phyloP scores from a whole-genome alignment of 306 rosid species.

The Corylus heterophylla region DNA sequence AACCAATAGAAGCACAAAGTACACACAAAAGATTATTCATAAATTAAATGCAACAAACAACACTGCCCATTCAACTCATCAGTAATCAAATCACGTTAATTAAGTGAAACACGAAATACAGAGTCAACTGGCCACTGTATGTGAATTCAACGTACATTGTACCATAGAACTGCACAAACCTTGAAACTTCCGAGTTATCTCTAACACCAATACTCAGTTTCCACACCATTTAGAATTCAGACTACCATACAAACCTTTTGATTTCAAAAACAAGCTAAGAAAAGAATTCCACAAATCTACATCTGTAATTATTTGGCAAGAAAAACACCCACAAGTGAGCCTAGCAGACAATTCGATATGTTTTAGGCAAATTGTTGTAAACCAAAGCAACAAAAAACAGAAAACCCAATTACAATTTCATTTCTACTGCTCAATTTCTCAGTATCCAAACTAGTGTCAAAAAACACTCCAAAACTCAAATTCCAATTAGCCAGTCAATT shows the following conservation, averaged over 20 bases:
- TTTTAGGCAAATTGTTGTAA: constrained; percentile 12
- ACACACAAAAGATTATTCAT: background rate
- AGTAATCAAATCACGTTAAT: background rate
- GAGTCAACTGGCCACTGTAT: background rate
- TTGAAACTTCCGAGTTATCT: background rate
- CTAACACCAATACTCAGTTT: background rate
- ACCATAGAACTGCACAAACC: constrained; percentile 10
- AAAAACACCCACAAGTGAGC: constrained; percentile 1
- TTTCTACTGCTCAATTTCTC: constrained; percentile 21
- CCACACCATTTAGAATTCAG: background rate
- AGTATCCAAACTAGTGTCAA: constrained; percentile 13
- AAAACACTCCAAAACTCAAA: constrained; percentile 25
- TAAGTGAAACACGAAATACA: background rate
- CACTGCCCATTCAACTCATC: background rate
- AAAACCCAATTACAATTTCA: constrained; percentile 13
- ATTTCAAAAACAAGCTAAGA: constrained; percentile 3
- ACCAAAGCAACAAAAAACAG: constrained; percentile 25
- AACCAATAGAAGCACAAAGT: background rate
- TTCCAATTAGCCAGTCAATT: constrained; percentile 26
- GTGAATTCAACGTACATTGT: background rate
- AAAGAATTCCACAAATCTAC: constrained; percentile 3
- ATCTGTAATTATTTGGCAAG: background rate
- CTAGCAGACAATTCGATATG: constrained; percentile 19
- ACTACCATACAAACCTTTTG: background rate
- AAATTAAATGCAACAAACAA: background rate